Evolutionary conservation across 1,139 yeast genomes (phyloP).

Genomic region (Nakaseomyces kungkrabaensis): DNA sequence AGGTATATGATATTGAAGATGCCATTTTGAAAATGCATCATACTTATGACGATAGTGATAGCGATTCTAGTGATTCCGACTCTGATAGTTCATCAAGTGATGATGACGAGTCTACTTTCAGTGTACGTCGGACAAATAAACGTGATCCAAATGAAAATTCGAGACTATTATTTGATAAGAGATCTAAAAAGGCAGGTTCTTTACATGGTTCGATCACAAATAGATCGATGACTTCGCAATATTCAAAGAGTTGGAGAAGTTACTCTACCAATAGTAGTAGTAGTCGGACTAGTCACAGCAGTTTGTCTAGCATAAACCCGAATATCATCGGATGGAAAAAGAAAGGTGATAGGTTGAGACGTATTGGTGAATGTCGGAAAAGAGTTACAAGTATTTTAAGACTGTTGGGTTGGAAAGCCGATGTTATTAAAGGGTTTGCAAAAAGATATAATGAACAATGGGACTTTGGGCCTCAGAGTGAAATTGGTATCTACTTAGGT

Average conservation of each 20-base stretch:
- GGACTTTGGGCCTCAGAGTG: slow-evolving; percentile 64
- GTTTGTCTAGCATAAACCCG: slow-evolving; percentile 32
- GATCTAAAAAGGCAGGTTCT: neutral
- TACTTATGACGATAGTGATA: slow-evolving; percentile 43
- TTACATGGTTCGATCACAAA: slow-evolving; percentile 12
- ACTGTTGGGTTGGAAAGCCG: slow-evolving; percentile 84
- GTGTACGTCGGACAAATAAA: slow-evolving; percentile 11
- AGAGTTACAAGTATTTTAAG: slow-evolving; percentile 85
- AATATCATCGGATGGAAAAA: slow-evolving; percentile 74
- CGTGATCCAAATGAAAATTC: slow-evolving; percentile 7
- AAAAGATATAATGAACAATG: slow-evolving; percentile 81
- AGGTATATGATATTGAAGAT: slow-evolving; percentile 86
- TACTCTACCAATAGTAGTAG: slow-evolving; percentile 2
- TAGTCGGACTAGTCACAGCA: slow-evolving; percentile 34
- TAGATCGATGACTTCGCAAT: slow-evolving; percentile 10
- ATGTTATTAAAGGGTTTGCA: slow-evolving; percentile 88
- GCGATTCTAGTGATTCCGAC: slow-evolving; percentile 32
- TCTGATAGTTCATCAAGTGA: slow-evolving; percentile 30
- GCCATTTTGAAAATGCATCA: slow-evolving; percentile 81
- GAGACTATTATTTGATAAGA: slow-evolving; percentile 1
- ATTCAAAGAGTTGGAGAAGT: neutral
- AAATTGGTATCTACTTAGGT: slow-evolving; percentile 81
- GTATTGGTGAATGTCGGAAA: slow-evolving; percentile 92
- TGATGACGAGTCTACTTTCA: slow-evolving; percentile 17
- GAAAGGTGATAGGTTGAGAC: slow-evolving; percentile 86